Base-by-base conservation (phyloP, 305 asterid genomes). In the Solanum aculeatissimum region DNA sequence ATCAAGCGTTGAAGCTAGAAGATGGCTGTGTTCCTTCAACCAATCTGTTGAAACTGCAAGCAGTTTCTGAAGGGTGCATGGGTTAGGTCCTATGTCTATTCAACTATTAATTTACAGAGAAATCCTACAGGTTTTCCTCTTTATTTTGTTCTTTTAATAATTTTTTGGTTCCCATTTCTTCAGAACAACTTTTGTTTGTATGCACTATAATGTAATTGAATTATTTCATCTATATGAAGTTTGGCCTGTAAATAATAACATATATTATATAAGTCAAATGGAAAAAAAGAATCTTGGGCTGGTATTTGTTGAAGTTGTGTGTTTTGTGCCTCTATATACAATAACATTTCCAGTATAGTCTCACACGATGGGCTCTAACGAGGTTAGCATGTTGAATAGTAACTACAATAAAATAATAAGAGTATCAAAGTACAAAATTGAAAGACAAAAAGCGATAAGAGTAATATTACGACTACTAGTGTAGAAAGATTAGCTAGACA, bases 21-120 rank as follows among this genome's bases (percentile, higher is more conserved):
- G 92, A 81, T 94, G 98, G 98, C 51, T 94, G 69, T 93, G 98
- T 87, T 93, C 97, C 43, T 91, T 95, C 38, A 91, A 72, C 88
- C 92, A 89, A 55, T 91, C 96, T 13, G 69, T 87, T 84, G 94
- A 89, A 84, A 87, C 93, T 83, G 92, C 88, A 60, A 89, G 92
- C 87, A 79, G 92, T 88, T 91, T 90, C 90, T 92, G 86, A 92
- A 16, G 35, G 62, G 25, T 55, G 25, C 6, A 8, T 55, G 62
- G 23, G 10, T 58, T 58, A 35, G 63, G 86, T 83, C 72, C 11
- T 83, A 70, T 68, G 83, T 21, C 53, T 43, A 75, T 63, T 65
- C 38, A 35, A 29, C 54, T 78, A 23, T 66, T 86, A 25, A 14
- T n/a, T 38, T 43, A 11, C 83, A 55, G 25, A 8, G 40, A 43